phyloP scores from a whole-genome alignment of 75 land plant genomes.

The Adiantum capillusveneris region DNA sequence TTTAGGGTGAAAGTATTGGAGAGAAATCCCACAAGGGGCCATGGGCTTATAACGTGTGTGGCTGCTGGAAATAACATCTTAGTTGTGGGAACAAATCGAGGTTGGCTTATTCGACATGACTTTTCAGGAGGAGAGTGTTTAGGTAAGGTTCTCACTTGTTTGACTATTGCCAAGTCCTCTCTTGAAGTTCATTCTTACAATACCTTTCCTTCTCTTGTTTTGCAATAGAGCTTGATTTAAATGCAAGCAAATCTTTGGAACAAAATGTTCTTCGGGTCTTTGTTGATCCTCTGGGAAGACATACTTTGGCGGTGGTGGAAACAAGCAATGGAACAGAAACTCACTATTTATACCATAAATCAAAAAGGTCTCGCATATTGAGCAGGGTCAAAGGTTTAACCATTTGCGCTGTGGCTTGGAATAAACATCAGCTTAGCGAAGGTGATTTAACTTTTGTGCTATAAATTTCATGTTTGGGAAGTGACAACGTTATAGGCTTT shows the following conservation, averaged over 20 bases:
- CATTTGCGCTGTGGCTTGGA: slow-evolving; percentile 90
- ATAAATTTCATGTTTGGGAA: too few relatives aligned
- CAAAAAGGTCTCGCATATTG: slow-evolving; percentile 64
- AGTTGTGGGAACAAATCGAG: slow-evolving; percentile 74
- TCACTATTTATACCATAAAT: slow-evolving; percentile 81
- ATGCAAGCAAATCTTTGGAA: slow-evolving; percentile 56
- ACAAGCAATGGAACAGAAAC: slow-evolving; percentile 63
- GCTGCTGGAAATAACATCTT: slow-evolving; percentile 94
- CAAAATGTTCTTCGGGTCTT: slow-evolving; percentile 82
- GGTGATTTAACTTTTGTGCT: slow-evolving; percentile 26
- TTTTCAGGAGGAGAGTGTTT: slow-evolving; percentile 58
- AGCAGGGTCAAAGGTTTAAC: slow-evolving; percentile 63
- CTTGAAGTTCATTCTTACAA: too few relatives aligned
- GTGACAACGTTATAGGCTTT: too few relatives aligned
- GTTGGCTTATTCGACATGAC: slow-evolving; percentile 88
- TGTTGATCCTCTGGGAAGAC: slow-evolving; percentile 96
- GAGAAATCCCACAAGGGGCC: slow-evolving; percentile 66
- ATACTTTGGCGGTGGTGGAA: slow-evolving; percentile 60
- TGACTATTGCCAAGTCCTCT: too few relatives aligned
- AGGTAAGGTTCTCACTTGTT: too few relatives aligned
- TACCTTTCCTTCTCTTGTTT: background rate
- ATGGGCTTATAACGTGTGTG: slow-evolving; percentile 69
- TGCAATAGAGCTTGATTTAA: slow-evolving; percentile 75
- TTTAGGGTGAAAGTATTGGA: slow-evolving; percentile 75
- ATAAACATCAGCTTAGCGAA: slow-evolving; percentile 79